Base-by-base conservation (phyloP, 257 asterid genomes). In the Nyctanthes arbortristis region DNA sequence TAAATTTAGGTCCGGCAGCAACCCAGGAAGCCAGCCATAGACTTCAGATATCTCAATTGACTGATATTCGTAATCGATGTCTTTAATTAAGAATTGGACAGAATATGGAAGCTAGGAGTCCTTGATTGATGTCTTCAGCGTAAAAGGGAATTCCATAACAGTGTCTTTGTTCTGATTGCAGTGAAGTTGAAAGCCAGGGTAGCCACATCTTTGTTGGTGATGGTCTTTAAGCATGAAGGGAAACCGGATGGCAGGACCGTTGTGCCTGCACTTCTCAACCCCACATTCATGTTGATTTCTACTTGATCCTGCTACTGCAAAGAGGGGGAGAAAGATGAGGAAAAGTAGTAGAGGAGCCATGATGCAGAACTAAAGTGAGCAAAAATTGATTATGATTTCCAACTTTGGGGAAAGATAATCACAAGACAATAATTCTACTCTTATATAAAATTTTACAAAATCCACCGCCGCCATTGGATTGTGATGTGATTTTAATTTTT, bases 141-240 rank as follows among this genome's bases (percentile, higher is more conserved):
- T 47, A 68, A 67, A 56, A 22, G 27, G 70, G 14, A 61, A 5
- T 36, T 70, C 75, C 68, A 61, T 43, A 24, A 70, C 62, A 0
- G 75, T 61, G 12, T 61, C 68, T 0, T 49, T 30, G 10, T 1
- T 49, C 24, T 61, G 61, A 12, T 49, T 60, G 64, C 69, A 64
- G 20, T 1, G 29, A 64, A 64, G 36, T 8, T 61, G 52, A 43
- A 60, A 60, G 18, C 35, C 70, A n/a, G 66, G 63, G 10, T 34
- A 74, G 55, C 70, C 74, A 13, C 74, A 68, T 13, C 28, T 11
- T 20, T 20, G 16, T 34, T 34, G 39, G 39, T 34, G 39, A 34
- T 4, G 70, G 47, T 54, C 66, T 12, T 7, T 37, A 14, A 72
- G 66, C 30, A 31, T 3, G 29, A 72, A 64, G 8, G 77, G 77